Evolutionary conservation across 106 monocot genomes (phyloP), one percentile per base, ranked within the genome.

Genomic region (Alisma plantagoaquatica): DNA sequence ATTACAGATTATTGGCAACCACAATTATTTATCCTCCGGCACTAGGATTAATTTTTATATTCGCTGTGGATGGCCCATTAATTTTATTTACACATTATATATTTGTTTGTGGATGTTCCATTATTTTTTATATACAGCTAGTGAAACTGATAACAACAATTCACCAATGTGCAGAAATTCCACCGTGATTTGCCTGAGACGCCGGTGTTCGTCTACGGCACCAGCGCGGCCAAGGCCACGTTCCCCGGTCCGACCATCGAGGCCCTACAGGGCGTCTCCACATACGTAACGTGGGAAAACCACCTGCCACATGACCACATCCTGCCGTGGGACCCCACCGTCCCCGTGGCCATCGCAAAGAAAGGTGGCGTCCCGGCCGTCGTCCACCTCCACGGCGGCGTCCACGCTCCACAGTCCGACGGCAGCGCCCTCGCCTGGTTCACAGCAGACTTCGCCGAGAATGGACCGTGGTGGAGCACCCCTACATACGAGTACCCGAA

Each of bases 111-210:
- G n/a, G n/a, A n/a, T n/a, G n/a, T n/a, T n/a, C n/a, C n/a, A n/a
- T n/a, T n/a, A n/a, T n/a, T n/a, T n/a, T n/a, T n/a, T n/a, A n/a
- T n/a, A n/a, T n/a, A n/a, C n/a, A n/a, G n/a, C n/a, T n/a, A n/a
- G n/a, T n/a, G n/a, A n/a, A n/a, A n/a, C n/a, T n/a, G n/a, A n/a
- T n/a, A n/a, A n/a, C n/a, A n/a, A n/a, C n/a, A n/a, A n/a, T n/a
- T n/a, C n/a, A n/a, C n/a, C n/a, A n/a, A n/a, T n/a, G n/a, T 14
- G 35, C 59, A 59, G 59, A 59, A 59, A 59, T 59, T 59, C 45
- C 59, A 59, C 44, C 43, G 59, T 15, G 59, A 59, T 33, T 23
- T 59, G 10, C 43, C 59, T 3, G 9, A 16, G 27, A 29, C 59
- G 15, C 18, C 9, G 2, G 59, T 59, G 3, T 59, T 59, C 45